Base-by-base conservation (phyloP, 352 stramenopile species). In the Globisporangium paddicum region DNA sequence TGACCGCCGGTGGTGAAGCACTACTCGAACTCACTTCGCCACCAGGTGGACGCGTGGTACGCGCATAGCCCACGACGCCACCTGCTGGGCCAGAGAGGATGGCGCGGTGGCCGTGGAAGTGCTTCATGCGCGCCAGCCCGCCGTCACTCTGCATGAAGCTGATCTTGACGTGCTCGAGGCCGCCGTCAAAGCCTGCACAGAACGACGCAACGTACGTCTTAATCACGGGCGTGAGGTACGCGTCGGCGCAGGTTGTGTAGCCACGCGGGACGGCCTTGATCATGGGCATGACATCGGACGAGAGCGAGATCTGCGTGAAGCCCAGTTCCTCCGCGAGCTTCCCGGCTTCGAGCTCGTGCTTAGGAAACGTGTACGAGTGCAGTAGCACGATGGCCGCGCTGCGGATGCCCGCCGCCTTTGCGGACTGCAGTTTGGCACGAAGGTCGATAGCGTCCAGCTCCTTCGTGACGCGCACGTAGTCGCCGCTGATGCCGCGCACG, bases 111-210 rank as follows among this genome's bases (percentile, higher is more conserved):
- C 94, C 94, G 60, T 94, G 83, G 63, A 98, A 98, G 42, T 88
- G 76, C 57, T 96, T 90, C 67, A 99, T 97, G 5, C 91, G 90
- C 8, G 96, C 98, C 48, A 99, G 73, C 21, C 97, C 97, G 30
- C 97, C 97, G 75, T 99, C 97, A 41, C 89, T 98, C 68, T 99
- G 98, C 97, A 99, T 99, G 61, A 99, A 98, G 55, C 86, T 95
- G 57, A 99, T 99, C 54, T 95, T 92, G 62, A 97, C 82, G 18
- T 90, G 55, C 1, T 96, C 77, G 14, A 99, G 65, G 19, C 86
- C 82, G 3, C 83, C 69, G 53, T 97, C 96, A 75, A 99, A 99
- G n/a, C 97, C 97, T 26, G 87, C 87, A 50, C 78, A 91, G 68
- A 99, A 99, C n/a, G 89, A 97, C 18, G 76, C 76, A 13, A 99